Percentiles rank a stretch among this genome's conserved stretches.
Conservation (phyloP, 2,329 filamentous ascomycete species). For the Xylaria sp. region DNA sequence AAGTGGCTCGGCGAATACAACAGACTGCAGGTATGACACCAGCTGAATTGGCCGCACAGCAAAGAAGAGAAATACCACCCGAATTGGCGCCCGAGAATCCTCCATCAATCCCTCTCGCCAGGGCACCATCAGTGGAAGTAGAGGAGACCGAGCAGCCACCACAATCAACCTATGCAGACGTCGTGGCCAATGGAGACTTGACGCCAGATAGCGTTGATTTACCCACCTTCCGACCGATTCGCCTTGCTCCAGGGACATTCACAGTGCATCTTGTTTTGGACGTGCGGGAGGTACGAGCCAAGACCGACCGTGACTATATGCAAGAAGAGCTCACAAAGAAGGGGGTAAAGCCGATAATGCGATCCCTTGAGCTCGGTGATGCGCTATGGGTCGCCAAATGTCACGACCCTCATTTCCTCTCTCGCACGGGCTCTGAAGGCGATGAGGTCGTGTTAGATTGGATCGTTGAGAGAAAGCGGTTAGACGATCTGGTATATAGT, state of each 20-base stretch:
- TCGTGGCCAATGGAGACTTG: constrained; percentile 55
- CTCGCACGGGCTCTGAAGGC: constrained; percentile 68
- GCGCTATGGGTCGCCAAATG: constrained; percentile 83
- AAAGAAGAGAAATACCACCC: constrained; percentile 31
- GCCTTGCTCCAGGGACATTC: constrained; percentile 73
- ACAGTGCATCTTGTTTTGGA: constrained; percentile 79
- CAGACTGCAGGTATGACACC: constrained; percentile 53
- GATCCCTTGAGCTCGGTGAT: constrained; percentile 78
- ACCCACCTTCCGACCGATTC: constrained; percentile 68
- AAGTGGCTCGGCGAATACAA: constrained; percentile 74
- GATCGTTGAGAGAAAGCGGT: constrained; percentile 82
- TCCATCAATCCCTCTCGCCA: constrained; percentile 25
- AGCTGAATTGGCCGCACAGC: constrained; percentile 32
- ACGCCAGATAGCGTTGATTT: constrained; percentile 48
- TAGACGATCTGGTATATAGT: constrained; percentile 82
- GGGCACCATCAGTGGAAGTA: constrained; percentile 43
- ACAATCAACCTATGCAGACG: constrained; percentile 50
- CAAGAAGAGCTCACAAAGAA: constrained; percentile 75
- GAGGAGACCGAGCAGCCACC: constrained; percentile 37
- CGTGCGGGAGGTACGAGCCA: constrained; percentile 77
- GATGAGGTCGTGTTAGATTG: constrained; percentile 81
- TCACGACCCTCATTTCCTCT: constrained; percentile 67
- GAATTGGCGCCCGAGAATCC: constrained; percentile 31
- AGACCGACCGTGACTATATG: constrained; percentile 81
- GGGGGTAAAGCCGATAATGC: constrained; percentile 73